Evolutionary conservation across 139 green algal genomes (phyloP).

Genomic region (Chlamydomonas sp.): DNA sequence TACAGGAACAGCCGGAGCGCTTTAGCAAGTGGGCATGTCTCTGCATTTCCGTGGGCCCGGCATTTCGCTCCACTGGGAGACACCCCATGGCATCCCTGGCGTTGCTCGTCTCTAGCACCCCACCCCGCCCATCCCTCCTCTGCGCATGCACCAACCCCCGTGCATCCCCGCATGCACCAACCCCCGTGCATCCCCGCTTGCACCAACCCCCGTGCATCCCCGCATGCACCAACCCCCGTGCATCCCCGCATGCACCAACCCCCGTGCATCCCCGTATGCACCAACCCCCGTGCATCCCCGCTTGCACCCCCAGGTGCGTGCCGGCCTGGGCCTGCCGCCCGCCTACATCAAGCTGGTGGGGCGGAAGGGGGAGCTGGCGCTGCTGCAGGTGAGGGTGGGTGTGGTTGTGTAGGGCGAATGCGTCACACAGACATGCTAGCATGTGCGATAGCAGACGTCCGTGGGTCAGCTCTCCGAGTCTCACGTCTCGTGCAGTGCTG

Average conservation of each 20-base stretch:
- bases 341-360: constrained; percentile 45
- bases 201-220: not conserved
- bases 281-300: not conserved
- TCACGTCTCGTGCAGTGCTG: too few species aligned
- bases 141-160: not conserved
- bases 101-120: too few species aligned
- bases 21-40: too few species aligned
- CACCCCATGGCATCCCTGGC: too few species aligned
- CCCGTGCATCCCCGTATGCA: not conserved
- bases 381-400: constrained; percentile 33
- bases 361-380: constrained; percentile 6
- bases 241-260: not conserved
- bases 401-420: not conserved
- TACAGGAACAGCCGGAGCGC: too few species aligned
- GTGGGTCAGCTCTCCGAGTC: not conserved
- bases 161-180: not conserved
- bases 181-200: not conserved
- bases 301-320: not conserved
- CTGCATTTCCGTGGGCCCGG: too few species aligned
- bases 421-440: not conserved
- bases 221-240: not conserved
- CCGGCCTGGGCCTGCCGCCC: constrained; percentile 13
- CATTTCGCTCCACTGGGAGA: too few species aligned
- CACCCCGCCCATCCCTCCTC: not conserved
- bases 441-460: not conserved